A percentile compares a stretch with the other conserved stretches of the same genome.
Conservation (phyloP, 1,284 basidiomycete genomes). For the Phylloboletellus chloephorus region DNA sequence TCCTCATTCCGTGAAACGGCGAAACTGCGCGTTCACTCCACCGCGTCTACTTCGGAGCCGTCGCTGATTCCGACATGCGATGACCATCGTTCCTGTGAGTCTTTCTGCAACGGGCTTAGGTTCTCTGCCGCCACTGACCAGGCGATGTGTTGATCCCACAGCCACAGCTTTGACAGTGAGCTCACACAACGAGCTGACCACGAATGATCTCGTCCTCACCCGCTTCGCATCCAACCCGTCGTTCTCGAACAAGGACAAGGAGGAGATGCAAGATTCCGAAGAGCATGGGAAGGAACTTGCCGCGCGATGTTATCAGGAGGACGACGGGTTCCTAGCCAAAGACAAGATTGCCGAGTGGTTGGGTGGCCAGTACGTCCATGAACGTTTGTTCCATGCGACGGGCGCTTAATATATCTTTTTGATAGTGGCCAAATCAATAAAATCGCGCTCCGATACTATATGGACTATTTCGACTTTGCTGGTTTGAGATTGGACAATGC, state of each 20-base stretch:
- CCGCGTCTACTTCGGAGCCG: constrained; percentile 72
- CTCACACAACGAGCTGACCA: constrained; percentile 52
- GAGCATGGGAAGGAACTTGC: constrained; percentile 71
- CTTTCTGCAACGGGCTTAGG: constrained; percentile 10
- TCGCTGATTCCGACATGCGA: constrained; percentile 56
- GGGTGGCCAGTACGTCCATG: constrained; percentile 71
- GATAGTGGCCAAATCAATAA: constrained; percentile 71
- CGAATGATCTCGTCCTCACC: constrained; percentile 40
- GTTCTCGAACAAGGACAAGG: constrained; percentile 46
- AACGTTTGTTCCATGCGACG: background rate
- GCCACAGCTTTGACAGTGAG: constrained; percentile 30
- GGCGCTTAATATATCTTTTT: constrained; percentile 12
- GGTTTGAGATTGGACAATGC: constrained; percentile 81
- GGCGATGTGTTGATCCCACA: constrained; percentile 17
- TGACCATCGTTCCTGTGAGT: constrained; percentile 45
- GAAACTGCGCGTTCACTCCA: constrained; percentile 56
- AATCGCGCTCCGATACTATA: constrained; percentile 71
- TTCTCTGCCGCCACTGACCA: constrained; percentile 16
- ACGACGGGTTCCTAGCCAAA: constrained; percentile 73
- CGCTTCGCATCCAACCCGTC: constrained; percentile 44
- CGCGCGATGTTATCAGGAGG: constrained; percentile 79
- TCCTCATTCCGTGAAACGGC: constrained; percentile 43
- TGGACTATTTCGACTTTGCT: constrained; percentile 87
- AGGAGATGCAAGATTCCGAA: constrained; percentile 56
- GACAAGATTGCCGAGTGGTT: constrained; percentile 97